Base-by-base conservation (phyloP, 176 grass and related monocot genomes). In the Pontederia crassipes region DNA sequence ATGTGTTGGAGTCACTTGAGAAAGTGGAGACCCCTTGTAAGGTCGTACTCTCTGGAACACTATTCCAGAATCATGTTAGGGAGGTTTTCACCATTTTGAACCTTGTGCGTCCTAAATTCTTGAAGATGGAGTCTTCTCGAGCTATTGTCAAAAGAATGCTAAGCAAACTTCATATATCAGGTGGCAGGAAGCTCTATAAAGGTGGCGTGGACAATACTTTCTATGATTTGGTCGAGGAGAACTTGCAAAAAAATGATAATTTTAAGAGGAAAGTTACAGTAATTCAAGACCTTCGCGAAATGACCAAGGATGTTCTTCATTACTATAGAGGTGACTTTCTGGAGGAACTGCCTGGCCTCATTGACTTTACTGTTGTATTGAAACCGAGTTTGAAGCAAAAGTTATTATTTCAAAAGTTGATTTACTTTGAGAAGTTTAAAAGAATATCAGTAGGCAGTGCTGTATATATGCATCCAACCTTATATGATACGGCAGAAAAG, bases 241-340 rank as follows among this genome's bases (percentile, higher is more conserved):
- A 87, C 32, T 69, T 97, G 62, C 79, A 78, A 62, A 62, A 82
- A 78, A 84, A 88, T 67, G 81, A 65, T 0, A 72, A 79, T 63
- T 81, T 88, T 59, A 88, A 74, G n/a, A 86, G 93, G 58, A 97
- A 97, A 87, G 64, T 83, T 45, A 82, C 83, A 60, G 93, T 91
- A 26, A 91, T 97, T 71, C 75, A 81, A 83, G 72, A 89, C 67
- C 81, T 97, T 35, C 71, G 93, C 55, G 93, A 97, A 81, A 52
- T 97, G 66, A 97, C 93, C 7, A 80, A 88, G 28, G 73, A 85
- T 58, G 93, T 97, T 63, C 84, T 97, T 75, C 93, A 97, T 67
- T 97, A 97, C 64, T 97, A 97, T 15, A 97, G 75, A 74, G 92
- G 93, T 47, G 92, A 91, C 55, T 83, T 97, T 59, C 83, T 97